Evolutionary conservation across 225 moss, liverwort and hornwort genomes (phyloP).

Genomic region (Thuidium tamariscinum): DNA sequence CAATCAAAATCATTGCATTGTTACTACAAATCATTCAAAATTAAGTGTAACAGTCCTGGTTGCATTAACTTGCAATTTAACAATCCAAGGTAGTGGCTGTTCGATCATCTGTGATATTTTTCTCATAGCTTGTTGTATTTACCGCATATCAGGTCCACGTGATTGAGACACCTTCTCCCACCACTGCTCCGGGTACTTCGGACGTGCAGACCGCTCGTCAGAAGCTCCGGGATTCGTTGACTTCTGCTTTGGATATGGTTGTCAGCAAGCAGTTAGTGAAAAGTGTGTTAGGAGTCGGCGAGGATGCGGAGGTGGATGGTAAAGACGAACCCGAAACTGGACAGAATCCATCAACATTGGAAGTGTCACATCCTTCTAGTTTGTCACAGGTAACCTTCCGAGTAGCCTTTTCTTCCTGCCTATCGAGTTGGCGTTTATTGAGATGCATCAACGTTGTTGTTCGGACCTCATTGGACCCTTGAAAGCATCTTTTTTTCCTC

Average conservation of each 20-base stretch:
- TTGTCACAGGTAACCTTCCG: conserved; percentile 1
- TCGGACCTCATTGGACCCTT: background rate
- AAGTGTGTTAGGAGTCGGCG: conserved; percentile 59
- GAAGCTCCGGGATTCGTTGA: conserved; percentile 73
- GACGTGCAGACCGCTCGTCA: conserved; percentile 52
- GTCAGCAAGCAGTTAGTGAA: conserved; percentile 82
- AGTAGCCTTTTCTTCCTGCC: background rate
- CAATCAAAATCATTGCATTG: background rate
- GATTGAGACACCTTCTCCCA: conserved; percentile 33
- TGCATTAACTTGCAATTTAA: background rate
- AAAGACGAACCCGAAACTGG: background rate
- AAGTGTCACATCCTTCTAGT: background rate
- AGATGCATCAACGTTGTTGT: background rate
- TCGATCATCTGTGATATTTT: background rate
- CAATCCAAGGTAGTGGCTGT: background rate
- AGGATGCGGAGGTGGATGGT: background rate
- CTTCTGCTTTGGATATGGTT: conserved; percentile 84
- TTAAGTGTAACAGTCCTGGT: background rate
- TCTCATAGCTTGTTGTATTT: background rate
- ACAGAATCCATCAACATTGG: background rate
- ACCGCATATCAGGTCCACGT: conserved; percentile 7
- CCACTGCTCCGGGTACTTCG: conserved; percentile 12
- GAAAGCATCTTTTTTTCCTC: background rate
- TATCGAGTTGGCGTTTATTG: background rate
- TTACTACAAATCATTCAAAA: background rate